Conservation (phyloP, 305 asterid genomes). For the Fraxinus xanthoxyloides region DNA sequence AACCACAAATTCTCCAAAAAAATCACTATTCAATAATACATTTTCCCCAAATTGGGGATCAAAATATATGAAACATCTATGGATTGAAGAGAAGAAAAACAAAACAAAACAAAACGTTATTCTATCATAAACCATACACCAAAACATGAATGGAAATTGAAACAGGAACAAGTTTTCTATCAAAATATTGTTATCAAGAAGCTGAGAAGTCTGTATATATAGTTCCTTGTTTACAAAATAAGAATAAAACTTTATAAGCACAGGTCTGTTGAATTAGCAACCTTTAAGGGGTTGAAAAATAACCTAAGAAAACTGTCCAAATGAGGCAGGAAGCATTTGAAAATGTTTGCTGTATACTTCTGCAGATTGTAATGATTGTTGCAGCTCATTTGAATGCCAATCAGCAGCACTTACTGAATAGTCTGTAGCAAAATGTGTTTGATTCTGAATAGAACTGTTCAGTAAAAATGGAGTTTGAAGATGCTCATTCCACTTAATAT, state of each 20-base stretch:
- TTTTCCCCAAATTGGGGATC: too few relatives aligned
- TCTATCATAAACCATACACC: constrained; percentile 13
- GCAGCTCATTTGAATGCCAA: constrained; percentile 49
- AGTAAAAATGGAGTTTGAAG: constrained; percentile 55
- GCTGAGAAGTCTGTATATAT: not conserved
- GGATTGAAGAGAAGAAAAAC: too few relatives aligned
- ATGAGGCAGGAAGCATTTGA: constrained; percentile 57
- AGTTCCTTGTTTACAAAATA: constrained; percentile 43
- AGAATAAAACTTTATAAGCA: constrained; percentile 18
- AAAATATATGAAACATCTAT: too few relatives aligned
- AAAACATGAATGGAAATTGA: not conserved
- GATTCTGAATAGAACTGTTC: constrained; percentile 32
- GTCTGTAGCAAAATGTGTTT: constrained; percentile 32
- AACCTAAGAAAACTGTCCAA: constrained; percentile 41
- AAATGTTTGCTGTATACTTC: constrained; percentile 53
- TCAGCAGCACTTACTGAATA: constrained; percentile 16
- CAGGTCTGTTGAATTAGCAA: not conserved
- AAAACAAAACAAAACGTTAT: not conserved
- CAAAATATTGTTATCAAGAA: constrained; percentile 36
- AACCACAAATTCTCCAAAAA: too few relatives aligned
- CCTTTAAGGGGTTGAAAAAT: not conserved
- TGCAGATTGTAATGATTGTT: constrained; percentile 31
- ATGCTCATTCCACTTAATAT: constrained; percentile 70
- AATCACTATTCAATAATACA: too few relatives aligned
- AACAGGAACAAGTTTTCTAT: constrained; percentile 11